These are phyloP conservation scores for Chlamydomonas schloesseri DNA, from an alignment of 139 green algal species.

Conservation along the genomic window DNA sequence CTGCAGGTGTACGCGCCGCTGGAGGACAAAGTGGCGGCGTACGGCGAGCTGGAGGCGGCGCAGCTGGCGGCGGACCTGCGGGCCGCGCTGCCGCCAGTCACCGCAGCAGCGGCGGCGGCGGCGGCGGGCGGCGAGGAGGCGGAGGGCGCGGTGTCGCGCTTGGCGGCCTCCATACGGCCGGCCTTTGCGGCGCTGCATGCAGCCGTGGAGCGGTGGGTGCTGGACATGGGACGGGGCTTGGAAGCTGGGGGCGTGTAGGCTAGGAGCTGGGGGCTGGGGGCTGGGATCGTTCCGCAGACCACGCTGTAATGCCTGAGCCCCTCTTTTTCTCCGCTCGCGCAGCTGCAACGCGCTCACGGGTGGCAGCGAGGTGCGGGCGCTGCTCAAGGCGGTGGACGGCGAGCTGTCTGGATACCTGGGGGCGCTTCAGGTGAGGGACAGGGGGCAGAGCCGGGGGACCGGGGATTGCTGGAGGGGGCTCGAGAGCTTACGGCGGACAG, in stretches of 20 bases:
- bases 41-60: conserved; percentile 55
- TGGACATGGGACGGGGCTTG: no score
- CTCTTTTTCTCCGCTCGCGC: no score
- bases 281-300: no score
- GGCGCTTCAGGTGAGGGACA: neutral
- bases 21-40: conserved; percentile 52
- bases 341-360: conserved; percentile 40
- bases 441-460: no score
- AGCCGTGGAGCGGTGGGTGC: conserved; percentile 38
- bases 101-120: neutral
- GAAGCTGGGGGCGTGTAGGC: no score
- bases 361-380: conserved; percentile 46
- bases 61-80: conserved; percentile 24
- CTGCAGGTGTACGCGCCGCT: conserved; percentile 30
- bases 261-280: no score
- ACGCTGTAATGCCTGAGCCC: no score
- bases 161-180: conserved; percentile 53
- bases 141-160: conserved; percentile 12
- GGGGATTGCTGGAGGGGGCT: no score
- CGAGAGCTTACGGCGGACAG: no score
- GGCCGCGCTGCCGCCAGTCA: neutral
- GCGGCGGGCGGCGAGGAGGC: neutral
- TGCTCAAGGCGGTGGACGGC: conserved; percentile 14
- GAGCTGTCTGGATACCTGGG: conserved; percentile 29
- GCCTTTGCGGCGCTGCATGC: conserved; percentile 32